Evolutionary conservation across 2,329 filamentous ascomycete species (phyloP).

Genomic region (Pleomassaria siparia): DNA sequence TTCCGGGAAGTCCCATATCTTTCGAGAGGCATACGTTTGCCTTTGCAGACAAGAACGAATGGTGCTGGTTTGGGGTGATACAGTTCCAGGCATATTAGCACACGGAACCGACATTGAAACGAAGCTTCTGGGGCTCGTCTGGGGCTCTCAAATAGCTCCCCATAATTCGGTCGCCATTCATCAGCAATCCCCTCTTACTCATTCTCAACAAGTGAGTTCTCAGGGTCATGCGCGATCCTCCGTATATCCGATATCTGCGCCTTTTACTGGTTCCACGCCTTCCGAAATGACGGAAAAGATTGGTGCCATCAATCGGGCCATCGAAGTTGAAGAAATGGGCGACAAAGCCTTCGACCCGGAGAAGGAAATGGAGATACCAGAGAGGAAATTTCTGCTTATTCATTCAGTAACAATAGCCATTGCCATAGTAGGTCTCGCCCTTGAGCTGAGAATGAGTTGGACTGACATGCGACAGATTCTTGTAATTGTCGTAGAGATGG

Average conservation of each 20-base stretch:
- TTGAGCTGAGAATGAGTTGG: neutral
- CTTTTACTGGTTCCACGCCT: slow-evolving; percentile 13
- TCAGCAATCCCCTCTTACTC: slow-evolving; percentile 13
- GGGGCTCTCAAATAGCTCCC: slow-evolving; percentile 24
- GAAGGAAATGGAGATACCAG: slow-evolving; percentile 23
- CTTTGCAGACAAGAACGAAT: slow-evolving; percentile 72
- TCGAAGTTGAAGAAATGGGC: slow-evolving; percentile 28
- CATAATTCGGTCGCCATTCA: slow-evolving; percentile 11
- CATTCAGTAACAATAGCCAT: slow-evolving; percentile 27
- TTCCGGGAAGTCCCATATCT: slow-evolving; percentile 44
- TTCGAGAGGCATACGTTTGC: slow-evolving; percentile 78
- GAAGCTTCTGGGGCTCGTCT: slow-evolving; percentile 54
- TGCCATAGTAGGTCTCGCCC: slow-evolving; percentile 18
- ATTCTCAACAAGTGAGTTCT: slow-evolving; percentile 13
- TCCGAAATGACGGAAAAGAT: slow-evolving; percentile 30
- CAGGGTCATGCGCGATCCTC: slow-evolving; percentile 16
- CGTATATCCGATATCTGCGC: slow-evolving; percentile 24
- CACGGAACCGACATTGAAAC: slow-evolving; percentile 72
- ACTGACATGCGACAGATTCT: slow-evolving; percentile 18
- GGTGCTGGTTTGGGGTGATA: slow-evolving; percentile 78
- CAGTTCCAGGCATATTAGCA: slow-evolving; percentile 68
- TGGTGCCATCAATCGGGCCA: slow-evolving; percentile 22
- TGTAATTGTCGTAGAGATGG: slow-evolving; percentile 34
- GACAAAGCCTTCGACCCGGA: slow-evolving; percentile 27
- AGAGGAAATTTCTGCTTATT: slow-evolving; percentile 25